Conservation (phyloP, 2,329 filamentous ascomycete genomes). For the Colletotrichum gloeosporioides region DNA sequence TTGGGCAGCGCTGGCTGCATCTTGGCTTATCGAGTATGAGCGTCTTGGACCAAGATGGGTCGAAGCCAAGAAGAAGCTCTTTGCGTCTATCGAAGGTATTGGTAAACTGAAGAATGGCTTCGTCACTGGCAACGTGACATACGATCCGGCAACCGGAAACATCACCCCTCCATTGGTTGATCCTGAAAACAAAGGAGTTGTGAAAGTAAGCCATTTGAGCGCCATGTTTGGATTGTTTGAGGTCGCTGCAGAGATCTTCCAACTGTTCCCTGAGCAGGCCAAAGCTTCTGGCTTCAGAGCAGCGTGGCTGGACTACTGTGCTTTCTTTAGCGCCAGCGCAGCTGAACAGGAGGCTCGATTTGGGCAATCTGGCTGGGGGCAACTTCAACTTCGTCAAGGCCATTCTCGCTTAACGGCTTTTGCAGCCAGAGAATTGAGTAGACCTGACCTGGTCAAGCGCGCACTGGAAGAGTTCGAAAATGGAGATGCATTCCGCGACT, state of each 20-base stretch:
- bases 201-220: constrained; percentile 60
- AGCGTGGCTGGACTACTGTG: constrained; percentile 65
- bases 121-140: constrained; percentile 59
- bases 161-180: constrained; percentile 58
- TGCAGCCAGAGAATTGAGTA: constrained; percentile 46
- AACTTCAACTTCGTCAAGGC: constrained; percentile 54
- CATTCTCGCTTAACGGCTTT: constrained; percentile 65
- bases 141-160: constrained; percentile 54
- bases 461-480: constrained; percentile 61
- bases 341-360: constrained; percentile 59
- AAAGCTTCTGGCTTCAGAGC: constrained; percentile 53
- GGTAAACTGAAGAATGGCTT: constrained; percentile 62
- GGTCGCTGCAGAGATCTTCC: constrained; percentile 59
- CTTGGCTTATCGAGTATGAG: constrained; percentile 67
- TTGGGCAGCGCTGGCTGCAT: constrained; percentile 61
- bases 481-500: constrained; percentile 46
- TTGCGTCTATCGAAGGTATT: constrained; percentile 53
- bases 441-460: constrained; percentile 50
- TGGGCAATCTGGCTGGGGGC: constrained; percentile 49
- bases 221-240: constrained; percentile 65
- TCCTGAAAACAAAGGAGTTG: constrained; percentile 53
- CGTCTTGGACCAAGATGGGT: constrained; percentile 58
- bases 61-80: constrained; percentile 55
- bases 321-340: constrained; percentile 56
- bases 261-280: constrained; percentile 49